Conservation (phyloP, 148 eudicot species). For the Simmondsia chinensis region DNA sequence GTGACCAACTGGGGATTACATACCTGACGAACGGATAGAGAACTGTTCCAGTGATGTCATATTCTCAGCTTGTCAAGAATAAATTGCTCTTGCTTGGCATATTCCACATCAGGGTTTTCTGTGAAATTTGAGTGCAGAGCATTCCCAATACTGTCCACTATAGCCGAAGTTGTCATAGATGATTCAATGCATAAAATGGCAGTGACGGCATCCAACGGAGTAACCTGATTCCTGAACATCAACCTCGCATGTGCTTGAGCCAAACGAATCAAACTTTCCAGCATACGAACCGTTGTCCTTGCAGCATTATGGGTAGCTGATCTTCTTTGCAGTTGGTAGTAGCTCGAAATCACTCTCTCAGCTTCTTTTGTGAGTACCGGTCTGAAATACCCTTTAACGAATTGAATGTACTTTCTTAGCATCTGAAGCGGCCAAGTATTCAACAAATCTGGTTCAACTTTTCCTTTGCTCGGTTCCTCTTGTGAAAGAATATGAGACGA, state of each 20-base stretch:
- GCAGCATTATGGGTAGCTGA: slow-evolving; percentile 83
- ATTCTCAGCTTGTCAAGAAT: slow-evolving; percentile 62
- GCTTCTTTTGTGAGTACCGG: slow-evolving; percentile 87
- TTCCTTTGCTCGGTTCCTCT: slow-evolving; percentile 33
- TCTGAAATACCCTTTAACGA: slow-evolving; percentile 69
- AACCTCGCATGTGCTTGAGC: slow-evolving; percentile 99
- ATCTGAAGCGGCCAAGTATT: slow-evolving; percentile 67
- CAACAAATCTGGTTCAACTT: slow-evolving; percentile 41
- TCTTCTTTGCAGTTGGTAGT: slow-evolving; percentile 90
- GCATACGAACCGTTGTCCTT: slow-evolving; percentile 91
- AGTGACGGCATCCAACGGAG: slow-evolving; percentile 71
- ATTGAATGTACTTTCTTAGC: slow-evolving; percentile 80
- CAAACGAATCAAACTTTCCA: slow-evolving; percentile 86
- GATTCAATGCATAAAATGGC: slow-evolving; percentile 97
- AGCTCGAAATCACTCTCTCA: slow-evolving; percentile 76
- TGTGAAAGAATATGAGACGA: slow-evolving; percentile 88
- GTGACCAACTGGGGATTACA: no score
- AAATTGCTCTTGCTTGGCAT: slow-evolving; percentile 69
- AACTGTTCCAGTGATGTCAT: not conserved
- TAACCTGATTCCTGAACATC: slow-evolving; percentile 91
- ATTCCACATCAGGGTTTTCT: slow-evolving; percentile 84
- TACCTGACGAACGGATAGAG: no score
- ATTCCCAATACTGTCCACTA: slow-evolving; percentile 81
- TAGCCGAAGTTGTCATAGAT: slow-evolving; percentile 95
- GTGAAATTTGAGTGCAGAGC: slow-evolving; percentile 90